A percentile compares a stretch with the other conserved stretches of the same genome.
These are phyloP conservation scores for Wickerhamomyces ciferrii DNA, from an alignment of 805 yeast genomes.

Conservation along the genomic window DNA sequence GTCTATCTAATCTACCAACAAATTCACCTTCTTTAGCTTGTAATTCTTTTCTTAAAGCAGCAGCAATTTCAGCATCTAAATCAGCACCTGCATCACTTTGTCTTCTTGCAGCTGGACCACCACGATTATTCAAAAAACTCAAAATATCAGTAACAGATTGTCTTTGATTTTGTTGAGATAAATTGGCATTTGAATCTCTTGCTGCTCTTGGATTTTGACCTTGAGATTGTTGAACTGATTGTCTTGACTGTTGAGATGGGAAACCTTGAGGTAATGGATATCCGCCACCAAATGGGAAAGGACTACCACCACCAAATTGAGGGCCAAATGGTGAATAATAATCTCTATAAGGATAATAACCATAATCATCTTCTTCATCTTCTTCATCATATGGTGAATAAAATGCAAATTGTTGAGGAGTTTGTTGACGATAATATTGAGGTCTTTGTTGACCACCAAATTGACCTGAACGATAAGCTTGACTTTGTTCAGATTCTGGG, in stretches of 20 bases:
- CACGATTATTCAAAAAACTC: not conserved
- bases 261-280: slow-evolving; percentile 4
- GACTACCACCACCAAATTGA: not conserved
- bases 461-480: not conserved
- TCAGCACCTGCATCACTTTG: not conserved
- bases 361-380: slow-evolving; percentile 15
- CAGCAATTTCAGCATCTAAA: not conserved
- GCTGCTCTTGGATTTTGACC: not conserved
- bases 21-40: not conserved
- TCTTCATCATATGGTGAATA: slow-evolving; percentile 6
- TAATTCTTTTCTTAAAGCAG: slow-evolving; percentile 1
- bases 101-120: not conserved
- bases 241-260: not conserved
- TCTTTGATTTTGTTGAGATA: not conserved
- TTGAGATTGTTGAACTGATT: not conserved
- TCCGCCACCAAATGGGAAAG: not conserved
- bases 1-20: not conserved
- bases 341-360: slow-evolving; percentile 9
- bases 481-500: not conserved
- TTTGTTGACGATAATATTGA: not conserved
- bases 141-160: not conserved
- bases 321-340: slow-evolving; percentile 9
- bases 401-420: not conserved
- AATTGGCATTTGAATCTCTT: not conserved
- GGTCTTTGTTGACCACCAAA: not conserved